Conservation (phyloP, 2,329 filamentous ascomycete genomes). For the Scedosporium minutisporum region DNA sequence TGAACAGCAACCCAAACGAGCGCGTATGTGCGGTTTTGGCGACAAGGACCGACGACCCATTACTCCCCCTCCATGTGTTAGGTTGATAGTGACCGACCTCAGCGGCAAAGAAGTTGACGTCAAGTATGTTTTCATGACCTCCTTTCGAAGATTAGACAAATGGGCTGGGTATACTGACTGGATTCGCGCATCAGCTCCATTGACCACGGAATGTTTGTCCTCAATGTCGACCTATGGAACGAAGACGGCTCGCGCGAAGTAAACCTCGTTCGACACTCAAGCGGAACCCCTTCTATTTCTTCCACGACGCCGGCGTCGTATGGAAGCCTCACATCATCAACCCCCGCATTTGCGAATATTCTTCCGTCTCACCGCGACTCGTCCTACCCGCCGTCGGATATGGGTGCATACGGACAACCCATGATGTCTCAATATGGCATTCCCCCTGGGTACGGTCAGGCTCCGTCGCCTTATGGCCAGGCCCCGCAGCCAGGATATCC, state of each 20-base stretch:
- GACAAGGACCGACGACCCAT: slow-evolving; percentile 98
- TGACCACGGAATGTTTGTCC: slow-evolving; percentile 36
- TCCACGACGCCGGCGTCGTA: slow-evolving; percentile 55
- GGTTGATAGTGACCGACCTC: slow-evolving; percentile 68
- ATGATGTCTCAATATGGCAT: slow-evolving; percentile 10
- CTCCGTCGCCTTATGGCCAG: slow-evolving; percentile 9
- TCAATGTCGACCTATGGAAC: slow-evolving; percentile 60
- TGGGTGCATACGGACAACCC: slow-evolving; percentile 19
- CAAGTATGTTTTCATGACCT: slow-evolving; percentile 48
- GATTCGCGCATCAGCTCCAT: slow-evolving; percentile 19
- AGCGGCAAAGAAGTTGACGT: slow-evolving; percentile 73
- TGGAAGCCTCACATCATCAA: slow-evolving; percentile 16
- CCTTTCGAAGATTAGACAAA: neutral
- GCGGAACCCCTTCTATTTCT: slow-evolving; percentile 66
- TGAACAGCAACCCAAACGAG: slow-evolving; percentile 82
- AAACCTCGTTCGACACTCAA: slow-evolving; percentile 54
- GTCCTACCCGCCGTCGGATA: slow-evolving; percentile 18
- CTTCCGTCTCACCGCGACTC: slow-evolving; percentile 28
- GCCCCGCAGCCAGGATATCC: slow-evolving; percentile 17
- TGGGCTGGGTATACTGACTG: slow-evolving; percentile 10
- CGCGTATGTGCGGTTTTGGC: slow-evolving; percentile 97
- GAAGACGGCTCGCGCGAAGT: slow-evolving; percentile 56
- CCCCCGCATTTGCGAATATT: slow-evolving; percentile 23
- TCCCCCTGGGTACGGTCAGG: slow-evolving; percentile 16
- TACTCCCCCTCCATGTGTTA: slow-evolving; percentile 86